Evolutionary conservation across 1,284 basidiomycete species (phyloP), one percentile per base, ranked within the genome.

Genomic region (Abortiporus biennis): DNA sequence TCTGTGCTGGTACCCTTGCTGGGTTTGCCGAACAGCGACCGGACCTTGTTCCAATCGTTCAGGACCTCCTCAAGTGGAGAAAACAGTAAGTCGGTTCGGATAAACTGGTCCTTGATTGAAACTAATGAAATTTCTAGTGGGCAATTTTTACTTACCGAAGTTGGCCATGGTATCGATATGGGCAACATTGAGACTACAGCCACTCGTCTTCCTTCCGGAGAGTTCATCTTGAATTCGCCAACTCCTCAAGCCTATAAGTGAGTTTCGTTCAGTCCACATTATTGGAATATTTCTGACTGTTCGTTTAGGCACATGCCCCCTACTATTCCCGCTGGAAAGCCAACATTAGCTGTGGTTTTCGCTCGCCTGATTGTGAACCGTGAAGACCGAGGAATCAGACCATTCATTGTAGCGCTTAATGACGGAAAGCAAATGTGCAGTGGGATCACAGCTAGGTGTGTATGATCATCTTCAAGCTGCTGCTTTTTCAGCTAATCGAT

Each of bases 261-360:
- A 34, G 63, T n/a, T 19, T 17, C 9, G 16, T n/a, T n/a, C n/a
- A n/a, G n/a, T n/a, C n/a, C n/a, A n/a, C n/a, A n/a, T n/a, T n/a
- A n/a, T n/a, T n/a, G n/a, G n/a, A n/a, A n/a, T n/a, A n/a, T n/a
- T n/a, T n/a, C n/a, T n/a, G n/a, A n/a, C n/a, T n/a, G n/a, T n/a
- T n/a, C 22, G 12, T 2, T 27, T 22, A 71, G 69, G 45, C 68
- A 57, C 47, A 72, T 72, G 70, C 68, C 70, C 2, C 67, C 69
- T 2, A 68, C 67, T 2, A 49, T 54, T 2, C 67, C 69, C 15
- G 13, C 8, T n/a, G 54, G 53, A 20, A 66, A 61, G 4, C 65
- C 64, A 2, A 54, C 58, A 22, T 47, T 67, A 11, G 65, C 55
- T 2, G 48, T 67, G 8, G 65, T 68, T 17, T 58, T 62, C 45